Evolutionary conservation across 73 alveolate genomes (phyloP), one percentile per base, ranked within the genome.

Genomic region (Paramecium caudatum): DNA sequence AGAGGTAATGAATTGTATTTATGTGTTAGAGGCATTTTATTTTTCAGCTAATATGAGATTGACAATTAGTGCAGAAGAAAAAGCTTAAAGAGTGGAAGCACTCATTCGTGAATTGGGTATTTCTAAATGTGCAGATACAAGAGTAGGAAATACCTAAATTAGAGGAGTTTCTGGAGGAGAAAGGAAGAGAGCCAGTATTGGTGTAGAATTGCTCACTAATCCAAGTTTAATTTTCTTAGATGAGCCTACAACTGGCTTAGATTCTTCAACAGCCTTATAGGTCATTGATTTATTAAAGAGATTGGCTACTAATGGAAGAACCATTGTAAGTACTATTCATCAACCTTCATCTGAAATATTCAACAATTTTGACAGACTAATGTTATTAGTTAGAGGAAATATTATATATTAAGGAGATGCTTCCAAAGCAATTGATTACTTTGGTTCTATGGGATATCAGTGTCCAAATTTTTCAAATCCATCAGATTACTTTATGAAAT

Each of bases 101-200:
- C 83, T 96, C 90, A 96, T 96, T 45, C 47, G 88, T 49, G 82
- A 83, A 46, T 90, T 96, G 48, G 95, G 96, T 36, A 84, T 96
- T 46, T 90, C 86, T 47, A 93, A 94, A 50, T 96, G 99, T 47
- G 82, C 83, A 81, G 95, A 94, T 70, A 95, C 98, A 12, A 86
- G 81, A 78, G 91, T 94, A 37, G 99, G 99, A 21, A 94, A 92
- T 84, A 83, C 95, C 37, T 47, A 70, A 47, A 61, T 91, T 37
- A 92, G 95, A 86, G 98, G 98, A 17, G 91, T 95, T 15, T 94
- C 97, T 2, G 98, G 98, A 13, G 98, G 98, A 21, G 98, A 95
- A 70, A 94, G 97, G 82, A 95, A 94, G 84, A 46, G 98, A 82
- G 93, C 96, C 63, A 91, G 96, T 27, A 95, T 95, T 23, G 98